These are phyloP conservation scores for Immersiporthe knoxdaviesiana DNA, from an alignment of 2,329 filamentous ascomycete species.

Conservation along the genomic window DNA sequence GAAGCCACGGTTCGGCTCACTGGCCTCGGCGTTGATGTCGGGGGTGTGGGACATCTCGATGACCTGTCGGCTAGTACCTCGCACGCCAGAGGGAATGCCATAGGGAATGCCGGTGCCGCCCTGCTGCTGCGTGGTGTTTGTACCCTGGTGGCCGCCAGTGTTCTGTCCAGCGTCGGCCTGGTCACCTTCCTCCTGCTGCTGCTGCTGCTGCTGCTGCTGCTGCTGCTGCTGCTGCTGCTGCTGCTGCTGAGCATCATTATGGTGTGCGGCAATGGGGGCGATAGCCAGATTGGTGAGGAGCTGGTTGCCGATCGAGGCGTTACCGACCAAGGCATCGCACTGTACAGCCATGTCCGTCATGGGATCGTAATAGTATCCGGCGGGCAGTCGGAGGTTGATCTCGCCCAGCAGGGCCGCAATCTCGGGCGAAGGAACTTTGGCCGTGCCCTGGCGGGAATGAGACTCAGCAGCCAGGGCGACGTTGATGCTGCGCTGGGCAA, in stretches of 20 bases:
- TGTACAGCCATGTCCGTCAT: background rate
- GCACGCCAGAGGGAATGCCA: background rate
- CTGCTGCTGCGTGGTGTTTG: background rate
- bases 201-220: too few relatives aligned
- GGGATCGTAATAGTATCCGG: slow-evolving; percentile 15
- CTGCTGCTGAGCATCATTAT: background rate
- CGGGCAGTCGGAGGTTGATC: slow-evolving; percentile 33
- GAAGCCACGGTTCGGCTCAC: background rate
- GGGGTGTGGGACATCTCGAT: background rate
- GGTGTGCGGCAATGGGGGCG: background rate
- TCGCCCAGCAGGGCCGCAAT: slow-evolving; percentile 18
- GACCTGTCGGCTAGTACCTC: background rate
- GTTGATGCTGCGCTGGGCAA: slow-evolving; percentile 10
- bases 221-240: too few relatives aligned
- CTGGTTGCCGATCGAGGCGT: background rate
- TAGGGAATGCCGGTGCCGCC: too few relatives aligned
- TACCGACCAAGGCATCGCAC: background rate
- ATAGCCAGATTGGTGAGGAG: background rate
- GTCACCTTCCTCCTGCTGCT: background rate
- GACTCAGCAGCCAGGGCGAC: background rate
- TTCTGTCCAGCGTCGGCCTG: background rate
- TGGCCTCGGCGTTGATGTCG: background rate
- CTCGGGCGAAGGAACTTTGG: slow-evolving; percentile 10
- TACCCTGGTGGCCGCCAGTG: background rate
- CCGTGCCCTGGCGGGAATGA: background rate